These are phyloP conservation scores for Coniella lustricola DNA, from an alignment of 2,329 filamentous ascomycete species.

Conservation along the genomic window DNA sequence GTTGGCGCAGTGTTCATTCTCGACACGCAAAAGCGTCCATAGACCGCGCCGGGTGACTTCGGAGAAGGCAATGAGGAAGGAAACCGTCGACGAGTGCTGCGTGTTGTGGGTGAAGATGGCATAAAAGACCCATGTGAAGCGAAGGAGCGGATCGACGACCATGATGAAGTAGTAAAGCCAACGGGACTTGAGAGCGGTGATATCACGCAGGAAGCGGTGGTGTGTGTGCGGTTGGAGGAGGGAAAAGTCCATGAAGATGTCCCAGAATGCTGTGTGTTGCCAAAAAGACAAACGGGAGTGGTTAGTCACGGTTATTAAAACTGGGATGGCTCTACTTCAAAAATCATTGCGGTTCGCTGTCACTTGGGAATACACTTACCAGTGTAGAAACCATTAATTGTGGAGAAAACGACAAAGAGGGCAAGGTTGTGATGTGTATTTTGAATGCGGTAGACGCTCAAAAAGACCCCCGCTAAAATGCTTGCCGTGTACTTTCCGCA, in stretches of 20 bases:
- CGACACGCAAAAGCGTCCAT: slow-evolving; percentile 89
- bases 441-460: slow-evolving; percentile 79
- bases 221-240: slow-evolving; percentile 71
- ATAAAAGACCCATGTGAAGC: slow-evolving; percentile 94
- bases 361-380: no score
- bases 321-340: no score
- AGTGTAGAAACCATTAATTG: slow-evolving; percentile 76
- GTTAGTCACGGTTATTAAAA: no score
- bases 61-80: slow-evolving; percentile 69
- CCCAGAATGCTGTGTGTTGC: slow-evolving; percentile 68
- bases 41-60: slow-evolving; percentile 82
- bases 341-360: no score
- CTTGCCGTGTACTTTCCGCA: slow-evolving; percentile 85
- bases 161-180: slow-evolving; percentile 88
- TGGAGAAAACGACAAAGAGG: slow-evolving; percentile 72
- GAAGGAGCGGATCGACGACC: slow-evolving; percentile 71
- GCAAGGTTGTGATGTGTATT: slow-evolving; percentile 50
- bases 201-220: slow-evolving; percentile 64
- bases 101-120: slow-evolving; percentile 71
- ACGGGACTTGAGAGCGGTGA: slow-evolving; percentile 67
- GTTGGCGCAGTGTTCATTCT: slow-evolving; percentile 95
- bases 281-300: background rate
- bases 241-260: slow-evolving; percentile 93
- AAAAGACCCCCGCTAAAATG: slow-evolving; percentile 67
- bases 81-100: slow-evolving; percentile 76